Conservation (phyloP, 2,329 filamentous ascomycete genomes). For the Arthrobotrys sphaeroides region DNA sequence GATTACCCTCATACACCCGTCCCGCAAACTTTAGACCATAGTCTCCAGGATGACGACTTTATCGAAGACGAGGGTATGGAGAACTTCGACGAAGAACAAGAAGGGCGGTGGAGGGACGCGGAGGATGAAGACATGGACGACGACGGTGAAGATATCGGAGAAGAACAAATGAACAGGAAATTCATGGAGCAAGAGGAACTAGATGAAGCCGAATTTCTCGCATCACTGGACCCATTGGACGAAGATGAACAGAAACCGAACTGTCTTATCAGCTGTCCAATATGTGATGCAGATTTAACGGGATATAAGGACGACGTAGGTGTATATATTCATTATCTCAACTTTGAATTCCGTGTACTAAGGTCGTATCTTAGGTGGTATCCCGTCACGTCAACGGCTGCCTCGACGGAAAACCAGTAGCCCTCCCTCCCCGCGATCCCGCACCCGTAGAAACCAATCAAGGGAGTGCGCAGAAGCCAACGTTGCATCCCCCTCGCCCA, state of each 20-base stretch:
- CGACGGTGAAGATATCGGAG: conserved; percentile 73
- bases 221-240: conserved; percentile 63
- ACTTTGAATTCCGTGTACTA: conserved; percentile 66
- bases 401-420: conserved; percentile 80
- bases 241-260: conserved; percentile 60
- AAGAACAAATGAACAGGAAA: conserved; percentile 64
- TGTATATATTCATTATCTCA: conserved; percentile 40
- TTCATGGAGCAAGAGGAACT: conserved; percentile 80
- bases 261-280: conserved; percentile 52
- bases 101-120: conserved; percentile 43
- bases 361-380: conserved; percentile 73
- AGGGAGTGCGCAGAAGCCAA: conserved; percentile 48
- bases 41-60: conserved; percentile 32
- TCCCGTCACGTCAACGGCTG: conserved; percentile 91
- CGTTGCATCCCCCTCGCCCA: conserved; percentile 41
- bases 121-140: conserved; percentile 63
- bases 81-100: conserved; percentile 51
- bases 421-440: conserved; percentile 63
- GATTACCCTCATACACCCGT: not conserved
- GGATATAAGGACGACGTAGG: conserved; percentile 57
- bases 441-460: conserved; percentile 57
- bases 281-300: conserved; percentile 53
- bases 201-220: conserved; percentile 68
- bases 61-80: conserved; percentile 52
- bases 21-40: not conserved